A percentile compares a stretch with the other conserved stretches of the same genome.
Evolutionary conservation across 2,329 filamentous ascomycete genomes (phyloP).

Genomic region (Fusarium clavum): DNA sequence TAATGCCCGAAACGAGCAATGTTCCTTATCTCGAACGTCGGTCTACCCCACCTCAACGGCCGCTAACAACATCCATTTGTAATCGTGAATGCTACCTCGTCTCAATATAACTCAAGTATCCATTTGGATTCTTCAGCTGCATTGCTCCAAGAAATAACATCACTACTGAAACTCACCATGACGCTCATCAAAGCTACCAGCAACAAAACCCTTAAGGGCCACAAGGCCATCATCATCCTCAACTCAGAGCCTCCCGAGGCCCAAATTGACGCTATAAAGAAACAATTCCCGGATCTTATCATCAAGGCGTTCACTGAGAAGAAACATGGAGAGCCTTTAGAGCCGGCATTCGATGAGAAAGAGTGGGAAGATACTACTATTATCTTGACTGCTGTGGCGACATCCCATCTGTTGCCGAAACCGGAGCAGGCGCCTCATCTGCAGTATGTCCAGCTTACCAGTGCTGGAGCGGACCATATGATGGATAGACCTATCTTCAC

Average conservation of each 20-base stretch:
- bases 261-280: slow-evolving; percentile 53
- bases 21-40: slow-evolving; percentile 32
- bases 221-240: slow-evolving; percentile 60
- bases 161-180: slow-evolving; percentile 1
- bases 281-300: slow-evolving; percentile 58
- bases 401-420: slow-evolving; percentile 55
- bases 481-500: slow-evolving; percentile 60
- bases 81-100: neutral
- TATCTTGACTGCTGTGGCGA: slow-evolving; percentile 52
- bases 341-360: slow-evolving; percentile 46
- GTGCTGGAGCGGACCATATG: slow-evolving; percentile 65
- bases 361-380: slow-evolving; percentile 64
- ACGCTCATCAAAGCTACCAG: slow-evolving; percentile 28
- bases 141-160: neutral
- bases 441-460: slow-evolving; percentile 65
- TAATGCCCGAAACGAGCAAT: neutral
- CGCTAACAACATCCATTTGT: slow-evolving; percentile 35
- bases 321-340: slow-evolving; percentile 46
- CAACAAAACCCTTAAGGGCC: slow-evolving; percentile 59
- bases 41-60: slow-evolving; percentile 44
- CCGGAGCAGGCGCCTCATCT: slow-evolving; percentile 59
- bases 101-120: slow-evolving; percentile 2
- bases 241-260: slow-evolving; percentile 48
- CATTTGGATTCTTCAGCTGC: fast-evolving
- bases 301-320: slow-evolving; percentile 49